Evolutionary conservation across 495 filamentous ascomycete genomes (phyloP), one percentile per base, ranked within the genome.

Genomic region (Tuber aestivum): DNA sequence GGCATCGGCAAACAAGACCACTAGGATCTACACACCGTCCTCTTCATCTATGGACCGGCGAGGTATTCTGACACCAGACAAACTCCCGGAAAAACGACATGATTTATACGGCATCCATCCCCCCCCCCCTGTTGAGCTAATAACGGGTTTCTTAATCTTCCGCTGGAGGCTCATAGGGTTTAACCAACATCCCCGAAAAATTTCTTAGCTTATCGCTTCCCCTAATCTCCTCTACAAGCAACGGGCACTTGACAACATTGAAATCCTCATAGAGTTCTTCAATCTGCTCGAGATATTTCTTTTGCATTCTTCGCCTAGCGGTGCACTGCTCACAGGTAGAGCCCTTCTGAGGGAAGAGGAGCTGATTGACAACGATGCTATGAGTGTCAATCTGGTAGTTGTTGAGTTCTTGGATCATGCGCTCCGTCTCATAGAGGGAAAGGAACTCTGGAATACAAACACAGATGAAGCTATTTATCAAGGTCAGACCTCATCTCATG

Each of bases 231-330:
- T 98, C 95, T 4, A 95, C 92, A 81, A 99, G 85, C 78, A 98
- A 85, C 35, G 95, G 95, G 93, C 97, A 97, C 86, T 93, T 94
- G 69, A 99, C 95, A 44, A 99, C 95, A 84, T 99, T 97, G 84
- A 99, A 99, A 83, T 99, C 95, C 78, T 97, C 94, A 81, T 99
- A 99, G 71, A 99, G 85, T 87, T 99, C 96, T 85, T 97, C 94
- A 77, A 98, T 98, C 87, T 99, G 95, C 81, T 97, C 95, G 37
- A 99, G 86, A 82, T 99, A 99, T 85, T 99, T 99, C 90, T 95
- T 96, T 87, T 99, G 95, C 95, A 99, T 99, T 86, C 94, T 94
- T 81, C 95, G 88, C 74, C 95, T 87, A 41, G 95, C 93, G 81
- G 93, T 97, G 85, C 95, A 99, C 86, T 99, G 95, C 70, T 97